Conservation (phyloP, 2,329 filamentous ascomycete genomes). For the Ceratocystis destructans region DNA sequence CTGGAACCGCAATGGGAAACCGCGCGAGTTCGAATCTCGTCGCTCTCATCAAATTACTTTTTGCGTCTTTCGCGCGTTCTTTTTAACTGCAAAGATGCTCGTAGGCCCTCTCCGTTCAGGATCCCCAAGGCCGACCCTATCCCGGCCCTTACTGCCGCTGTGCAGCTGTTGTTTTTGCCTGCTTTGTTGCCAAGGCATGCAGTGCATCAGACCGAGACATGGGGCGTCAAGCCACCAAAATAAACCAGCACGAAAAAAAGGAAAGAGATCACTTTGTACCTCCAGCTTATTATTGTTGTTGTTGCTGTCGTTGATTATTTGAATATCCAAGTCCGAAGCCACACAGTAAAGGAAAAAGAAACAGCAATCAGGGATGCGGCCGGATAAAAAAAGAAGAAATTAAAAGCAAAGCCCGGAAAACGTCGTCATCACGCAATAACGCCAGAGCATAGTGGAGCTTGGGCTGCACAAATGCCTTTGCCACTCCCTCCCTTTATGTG, state of each 20-base stretch:
- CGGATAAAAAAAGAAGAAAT: neutral
- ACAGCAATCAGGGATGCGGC: neutral
- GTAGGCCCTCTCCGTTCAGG: too few species aligned
- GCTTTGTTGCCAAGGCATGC: neutral
- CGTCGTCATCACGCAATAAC: neutral
- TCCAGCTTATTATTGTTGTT: neutral
- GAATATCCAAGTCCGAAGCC: neutral
- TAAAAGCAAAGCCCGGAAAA: neutral
- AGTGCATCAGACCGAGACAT: neutral
- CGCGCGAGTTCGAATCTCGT: conserved; percentile 37
- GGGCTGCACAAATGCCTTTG: neutral
- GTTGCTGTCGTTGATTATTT: neutral
- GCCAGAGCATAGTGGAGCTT: neutral
- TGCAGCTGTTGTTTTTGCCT: neutral
- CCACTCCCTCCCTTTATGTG: neutral
- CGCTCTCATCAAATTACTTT: neutral
- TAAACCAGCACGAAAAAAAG: neutral
- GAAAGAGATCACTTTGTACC: too few species aligned
- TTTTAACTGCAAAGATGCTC: neutral
- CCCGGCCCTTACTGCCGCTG: neutral
- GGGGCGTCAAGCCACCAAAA: neutral
- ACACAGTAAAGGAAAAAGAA: neutral
- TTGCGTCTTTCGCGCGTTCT: neutral
- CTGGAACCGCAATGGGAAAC: conserved; percentile 30
- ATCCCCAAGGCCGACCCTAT: too few species aligned